Evolutionary conservation across 345 rosid genomes (phyloP), one percentile per base, ranked within the genome.

Genomic region (Gossypioides kirkii): DNA sequence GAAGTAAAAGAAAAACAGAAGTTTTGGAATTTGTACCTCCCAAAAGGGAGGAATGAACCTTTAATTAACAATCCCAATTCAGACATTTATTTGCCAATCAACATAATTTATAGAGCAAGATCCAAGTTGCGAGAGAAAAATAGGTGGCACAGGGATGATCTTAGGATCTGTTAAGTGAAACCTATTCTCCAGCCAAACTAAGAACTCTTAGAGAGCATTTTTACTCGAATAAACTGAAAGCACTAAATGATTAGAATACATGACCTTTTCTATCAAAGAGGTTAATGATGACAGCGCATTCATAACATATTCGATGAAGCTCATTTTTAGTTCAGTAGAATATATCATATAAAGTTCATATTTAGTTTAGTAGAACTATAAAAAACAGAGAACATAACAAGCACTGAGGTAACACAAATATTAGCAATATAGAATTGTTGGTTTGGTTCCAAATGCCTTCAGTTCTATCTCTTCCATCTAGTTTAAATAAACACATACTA

Each of bases 401-500:
- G 16, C 25, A 63, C 7, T 50, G 38, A 23, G 10, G 47, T 42
- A 8, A 65, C 20, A 38, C 42, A 2, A 49, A 3, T 45, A 59
- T 20, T 10, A 47, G 41, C 32, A 11, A 74, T n/a, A 36, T 28
- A 55, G 41, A 13, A 52, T 9, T 13, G 59, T 52, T 3, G 1
- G 45, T 20, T 55, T 32, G 68, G 18, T 59, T 20, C 18, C 71
- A 70, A 63, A 64, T 55, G 68, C 22, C 66, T 46, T 71, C 28
- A 53, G 10, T 12, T 61, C 32, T 22, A 18, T 62, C 18, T 55
- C 58, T 32, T 62, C 58, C 13, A 4, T 71, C 13, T 22, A 55
- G 10, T 32, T 63, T 63, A 42, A 73, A 22, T 6, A 64, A 77
- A 22, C 18, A 36, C 20, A 55, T 43, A 49, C 38, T 32, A 32